Conservation (phyloP, 768 basidiomycete species). For the Postia placenta region DNA sequence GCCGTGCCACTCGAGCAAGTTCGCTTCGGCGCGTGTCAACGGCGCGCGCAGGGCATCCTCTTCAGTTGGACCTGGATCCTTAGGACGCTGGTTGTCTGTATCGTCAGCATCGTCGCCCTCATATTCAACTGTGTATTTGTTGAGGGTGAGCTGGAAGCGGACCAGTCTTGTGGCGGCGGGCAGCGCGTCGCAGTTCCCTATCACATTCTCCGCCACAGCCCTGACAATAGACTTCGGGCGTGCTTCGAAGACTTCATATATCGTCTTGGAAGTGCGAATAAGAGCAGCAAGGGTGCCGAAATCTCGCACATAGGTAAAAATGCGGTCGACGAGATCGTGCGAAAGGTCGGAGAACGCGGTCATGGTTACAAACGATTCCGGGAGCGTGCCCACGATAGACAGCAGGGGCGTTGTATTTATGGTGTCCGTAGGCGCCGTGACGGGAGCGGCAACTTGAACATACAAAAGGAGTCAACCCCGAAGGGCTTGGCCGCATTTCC, state of each 20-base stretch:
- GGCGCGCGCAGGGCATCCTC: constrained; percentile 13
- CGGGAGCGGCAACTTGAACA: too few species aligned
- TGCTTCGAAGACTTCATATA: constrained; percentile 16
- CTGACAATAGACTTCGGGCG: constrained; percentile 18
- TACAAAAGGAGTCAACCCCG: too few species aligned
- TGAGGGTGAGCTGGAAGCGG: neutral
- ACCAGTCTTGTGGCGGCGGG: constrained; percentile 15
- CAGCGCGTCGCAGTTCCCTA: constrained; percentile 15
- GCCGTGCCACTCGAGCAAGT: constrained; percentile 19
- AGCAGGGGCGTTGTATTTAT: too few species aligned
- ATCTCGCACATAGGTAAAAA: constrained; percentile 17
- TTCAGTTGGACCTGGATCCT: constrained; percentile 2
- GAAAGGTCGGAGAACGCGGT: constrained; percentile 7
- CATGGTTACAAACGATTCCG: too few species aligned
- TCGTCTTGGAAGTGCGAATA: constrained; percentile 13
- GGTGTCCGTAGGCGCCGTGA: too few species aligned
- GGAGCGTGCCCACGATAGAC: too few species aligned
- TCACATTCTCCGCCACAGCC: constrained; percentile 17
- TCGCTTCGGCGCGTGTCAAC: constrained; percentile 6
- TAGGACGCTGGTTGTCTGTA: constrained; percentile 4
- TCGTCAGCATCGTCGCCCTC: neutral
- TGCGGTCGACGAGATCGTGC: constrained; percentile 19
- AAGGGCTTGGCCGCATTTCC: too few species aligned
- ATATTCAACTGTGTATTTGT: neutral
- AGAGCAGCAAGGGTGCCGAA: constrained; percentile 16